phyloP scores from a whole-genome alignment of 306 rosid species.

The Pyrus bretschneideri region DNA sequence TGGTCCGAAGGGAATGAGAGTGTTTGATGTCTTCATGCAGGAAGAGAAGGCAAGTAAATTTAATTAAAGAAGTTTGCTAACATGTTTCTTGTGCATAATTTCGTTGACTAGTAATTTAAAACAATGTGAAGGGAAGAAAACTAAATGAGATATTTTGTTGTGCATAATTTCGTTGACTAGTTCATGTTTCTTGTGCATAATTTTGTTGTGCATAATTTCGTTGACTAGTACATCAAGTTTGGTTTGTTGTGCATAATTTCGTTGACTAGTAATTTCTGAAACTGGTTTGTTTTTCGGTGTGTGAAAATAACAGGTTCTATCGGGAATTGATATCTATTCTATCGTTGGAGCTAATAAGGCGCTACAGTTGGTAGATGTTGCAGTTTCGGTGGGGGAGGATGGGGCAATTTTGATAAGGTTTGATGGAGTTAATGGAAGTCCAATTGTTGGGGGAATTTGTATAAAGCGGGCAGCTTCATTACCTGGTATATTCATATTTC shows the following conservation, averaged over 20 bases:
- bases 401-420: conserved; percentile 13
- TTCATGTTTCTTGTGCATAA: too few species aligned
- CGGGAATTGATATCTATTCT: conserved; percentile 20
- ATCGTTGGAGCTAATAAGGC: conserved; percentile 22
- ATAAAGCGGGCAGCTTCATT: conserved; percentile 3
- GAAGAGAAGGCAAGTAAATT: conserved; percentile 24
- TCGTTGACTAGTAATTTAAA: not conserved
- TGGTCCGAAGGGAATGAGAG: conserved; percentile 27
- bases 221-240: not conserved
- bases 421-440: conserved; percentile 20
- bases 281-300: not conserved
- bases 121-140: too few species aligned
- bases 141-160: too few species aligned
- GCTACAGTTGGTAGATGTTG: conserved; percentile 7
- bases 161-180: too few species aligned
- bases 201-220: too few species aligned
- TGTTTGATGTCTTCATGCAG: conserved; percentile 19
- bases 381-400: not conserved
- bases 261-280: not conserved
- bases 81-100: not conserved
- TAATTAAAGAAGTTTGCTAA: not conserved
- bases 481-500: conserved; percentile 8
- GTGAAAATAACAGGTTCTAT: conserved; percentile 12
- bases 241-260: not conserved
- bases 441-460: conserved; percentile 21